A percentile compares a stretch with the other conserved stretches of the same genome.
Evolutionary conservation across 495 filamentous ascomycete species (phyloP).

Genomic region (Penicillium cinerascens): DNA sequence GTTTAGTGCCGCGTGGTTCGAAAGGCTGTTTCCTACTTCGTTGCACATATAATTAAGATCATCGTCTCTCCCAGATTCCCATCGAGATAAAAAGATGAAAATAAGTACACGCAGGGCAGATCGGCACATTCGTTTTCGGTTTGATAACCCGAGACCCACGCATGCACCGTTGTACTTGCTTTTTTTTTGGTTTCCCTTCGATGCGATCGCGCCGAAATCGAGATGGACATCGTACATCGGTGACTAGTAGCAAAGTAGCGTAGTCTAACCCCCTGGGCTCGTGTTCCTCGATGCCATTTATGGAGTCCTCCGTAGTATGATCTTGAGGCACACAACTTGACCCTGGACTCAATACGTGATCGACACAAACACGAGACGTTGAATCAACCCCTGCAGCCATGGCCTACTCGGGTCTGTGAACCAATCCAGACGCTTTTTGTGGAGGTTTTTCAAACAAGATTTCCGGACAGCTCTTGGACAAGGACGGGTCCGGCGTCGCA

Average conservation of each 20-base stretch:
- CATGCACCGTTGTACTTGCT: background rate
- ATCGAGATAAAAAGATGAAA: background rate
- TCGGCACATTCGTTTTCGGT: background rate
- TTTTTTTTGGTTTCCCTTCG: background rate
- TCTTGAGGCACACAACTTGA: background rate
- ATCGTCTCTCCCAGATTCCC: background rate
- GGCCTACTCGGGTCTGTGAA: background rate
- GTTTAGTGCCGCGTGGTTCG: slow-evolving; percentile 1
- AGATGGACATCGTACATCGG: background rate
- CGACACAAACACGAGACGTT: slow-evolving; percentile 11
- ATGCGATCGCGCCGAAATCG: background rate
- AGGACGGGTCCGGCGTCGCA: background rate
- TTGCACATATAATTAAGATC: background rate
- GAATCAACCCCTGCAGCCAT: slow-evolving; percentile 1
- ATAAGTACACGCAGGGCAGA: background rate
- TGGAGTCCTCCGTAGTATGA: background rate
- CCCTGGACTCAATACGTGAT: background rate
- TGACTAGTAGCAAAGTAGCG: background rate
- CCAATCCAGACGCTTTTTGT: background rate
- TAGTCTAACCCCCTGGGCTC: background rate
- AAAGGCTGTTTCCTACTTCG: background rate
- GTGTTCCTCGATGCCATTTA: background rate
- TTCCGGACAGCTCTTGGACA: no score
- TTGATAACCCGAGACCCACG: background rate
- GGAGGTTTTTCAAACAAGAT: no score